phyloP scores from a whole-genome alignment of 2,329 filamentous ascomycete genomes.

The Ustilaginoidea virens region DNA sequence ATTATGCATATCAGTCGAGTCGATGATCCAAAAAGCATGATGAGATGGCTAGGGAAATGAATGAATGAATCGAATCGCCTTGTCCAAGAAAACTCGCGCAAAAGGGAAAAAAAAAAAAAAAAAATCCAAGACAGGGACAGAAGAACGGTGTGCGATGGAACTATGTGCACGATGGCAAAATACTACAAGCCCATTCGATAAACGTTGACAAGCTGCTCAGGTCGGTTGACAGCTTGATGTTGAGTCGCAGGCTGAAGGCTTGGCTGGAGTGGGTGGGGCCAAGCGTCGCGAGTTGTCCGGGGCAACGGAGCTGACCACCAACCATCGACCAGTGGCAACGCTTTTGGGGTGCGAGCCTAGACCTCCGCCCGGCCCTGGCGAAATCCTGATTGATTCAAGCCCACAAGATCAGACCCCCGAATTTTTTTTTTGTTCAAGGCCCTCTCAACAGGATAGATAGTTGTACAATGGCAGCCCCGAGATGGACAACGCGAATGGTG shows the following conservation, averaged over 20 bases:
- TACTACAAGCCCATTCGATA: constrained; percentile 1
- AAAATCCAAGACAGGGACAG: no score
- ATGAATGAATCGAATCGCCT: no score
- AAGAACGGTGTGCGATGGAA: constrained; percentile 10
- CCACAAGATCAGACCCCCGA: no score
- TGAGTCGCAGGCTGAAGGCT: constrained; percentile 3
- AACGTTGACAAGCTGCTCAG: constrained; percentile 8
- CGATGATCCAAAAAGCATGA: constrained; percentile 4
- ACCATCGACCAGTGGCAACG: no score
- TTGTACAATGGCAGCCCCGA: not conserved
- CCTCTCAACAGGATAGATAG: no score
- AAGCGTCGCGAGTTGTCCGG: constrained; percentile 20
- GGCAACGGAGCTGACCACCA: constrained; percentile 14
- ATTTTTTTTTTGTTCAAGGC: no score
- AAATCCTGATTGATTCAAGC: no score
- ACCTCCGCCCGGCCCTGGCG: no score
- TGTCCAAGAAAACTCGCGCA: no score
- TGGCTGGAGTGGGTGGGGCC: constrained; percentile 9
- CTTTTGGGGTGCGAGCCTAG: no score
- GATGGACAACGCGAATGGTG: not conserved
- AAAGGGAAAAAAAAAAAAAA: no score
- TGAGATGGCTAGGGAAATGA: constrained; percentile 3
- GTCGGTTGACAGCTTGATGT: constrained; percentile 4
- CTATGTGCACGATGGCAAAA: constrained; percentile 8
- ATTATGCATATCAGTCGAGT: constrained; percentile 1